Evolutionary conservation across 2,329 filamentous ascomycete genomes (phyloP).

Genomic region (Diaporthe australafricana): DNA sequence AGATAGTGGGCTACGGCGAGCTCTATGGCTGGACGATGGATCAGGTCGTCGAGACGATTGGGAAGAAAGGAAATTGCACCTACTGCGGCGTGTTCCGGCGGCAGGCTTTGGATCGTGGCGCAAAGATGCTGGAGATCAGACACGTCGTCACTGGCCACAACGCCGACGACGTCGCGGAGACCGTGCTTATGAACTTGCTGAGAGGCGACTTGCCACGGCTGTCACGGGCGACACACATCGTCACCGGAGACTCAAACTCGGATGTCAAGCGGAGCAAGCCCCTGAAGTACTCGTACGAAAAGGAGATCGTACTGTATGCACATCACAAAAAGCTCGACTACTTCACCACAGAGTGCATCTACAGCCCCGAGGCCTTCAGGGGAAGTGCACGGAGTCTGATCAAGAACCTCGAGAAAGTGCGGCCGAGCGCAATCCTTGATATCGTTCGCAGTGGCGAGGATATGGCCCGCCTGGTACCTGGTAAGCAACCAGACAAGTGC

Average conservation of each 20-base stretch:
- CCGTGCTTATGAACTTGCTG: slow-evolving; percentile 96
- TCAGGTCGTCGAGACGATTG: slow-evolving; percentile 94
- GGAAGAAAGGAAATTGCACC: slow-evolving; percentile 98
- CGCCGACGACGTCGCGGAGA: slow-evolving; percentile 96
- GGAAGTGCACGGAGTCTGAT: slow-evolving; percentile 92
- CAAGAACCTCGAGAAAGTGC: slow-evolving; percentile 93
- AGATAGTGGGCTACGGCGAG: slow-evolving; percentile 92
- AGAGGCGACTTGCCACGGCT: slow-evolving; percentile 90
- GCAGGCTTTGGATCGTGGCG: slow-evolving; percentile 92
- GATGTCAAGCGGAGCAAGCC: slow-evolving; percentile 97
- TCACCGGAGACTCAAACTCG: slow-evolving; percentile 81
- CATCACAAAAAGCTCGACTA: slow-evolving; percentile 98
- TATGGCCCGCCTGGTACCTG: slow-evolving; percentile 88
- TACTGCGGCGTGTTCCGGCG: slow-evolving; percentile 97
- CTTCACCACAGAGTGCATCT: slow-evolving; percentile 98
- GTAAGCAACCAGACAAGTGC: slow-evolving; percentile 60
- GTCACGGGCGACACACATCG: slow-evolving; percentile 88
- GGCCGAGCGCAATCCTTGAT: slow-evolving; percentile 94
- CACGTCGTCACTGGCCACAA: slow-evolving; percentile 99
- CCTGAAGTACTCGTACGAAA: slow-evolving; percentile 98
- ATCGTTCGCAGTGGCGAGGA: slow-evolving; percentile 96
- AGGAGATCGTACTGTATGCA: slow-evolving; percentile 97
- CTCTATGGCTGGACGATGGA: slow-evolving; percentile 99
- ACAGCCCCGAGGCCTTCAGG: slow-evolving; percentile 95
- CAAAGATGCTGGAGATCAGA: slow-evolving; percentile 85